Percentiles rank a stretch among this genome's conserved stretches.
phyloP scores from a whole-genome alignment of 1,139 yeast species.

The Protomyces inouyei region DNA sequence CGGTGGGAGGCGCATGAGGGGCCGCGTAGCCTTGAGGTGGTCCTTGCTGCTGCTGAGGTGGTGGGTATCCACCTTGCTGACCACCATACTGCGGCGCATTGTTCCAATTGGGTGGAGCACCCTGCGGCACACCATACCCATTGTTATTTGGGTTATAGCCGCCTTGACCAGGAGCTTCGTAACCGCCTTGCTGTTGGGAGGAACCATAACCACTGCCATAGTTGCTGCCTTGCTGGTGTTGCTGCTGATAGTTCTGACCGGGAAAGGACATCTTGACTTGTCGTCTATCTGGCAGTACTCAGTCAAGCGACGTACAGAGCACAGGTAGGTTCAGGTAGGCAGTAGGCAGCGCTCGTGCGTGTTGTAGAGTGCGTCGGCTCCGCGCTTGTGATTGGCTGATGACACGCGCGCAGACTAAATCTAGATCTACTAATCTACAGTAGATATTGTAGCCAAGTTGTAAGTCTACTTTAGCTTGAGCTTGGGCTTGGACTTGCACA shows the following conservation, averaged over 20 bases:
- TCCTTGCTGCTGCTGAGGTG: background rate
- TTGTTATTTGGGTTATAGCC: slow-evolving; percentile 21
- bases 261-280: slow-evolving; percentile 10
- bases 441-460: no score
- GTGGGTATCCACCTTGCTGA: background rate
- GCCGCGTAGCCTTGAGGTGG: slow-evolving; percentile 15
- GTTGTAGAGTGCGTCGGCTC: no score
- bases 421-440: no score
- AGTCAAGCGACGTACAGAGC: no score
- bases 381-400: no score
- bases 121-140: slow-evolving; percentile 18
- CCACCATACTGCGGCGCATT: background rate
- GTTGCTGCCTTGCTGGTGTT: slow-evolving; percentile 1
- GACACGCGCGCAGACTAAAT: no score
- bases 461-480: no score
- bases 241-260: slow-evolving; percentile 19
- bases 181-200: slow-evolving; percentile 7
- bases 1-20: slow-evolving; percentile 7
- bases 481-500: no score
- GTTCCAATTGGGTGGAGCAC: slow-evolving; percentile 25
- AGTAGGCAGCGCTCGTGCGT: no score
- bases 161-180: slow-evolving; percentile 17
- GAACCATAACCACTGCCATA: slow-evolving; percentile 1
- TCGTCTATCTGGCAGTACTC: no score
- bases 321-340: no score